Percentiles rank a stretch among this genome's conserved stretches.
Conservation (phyloP, 73 alveolate species). For the Tetrahymena malaccensis region DNA sequence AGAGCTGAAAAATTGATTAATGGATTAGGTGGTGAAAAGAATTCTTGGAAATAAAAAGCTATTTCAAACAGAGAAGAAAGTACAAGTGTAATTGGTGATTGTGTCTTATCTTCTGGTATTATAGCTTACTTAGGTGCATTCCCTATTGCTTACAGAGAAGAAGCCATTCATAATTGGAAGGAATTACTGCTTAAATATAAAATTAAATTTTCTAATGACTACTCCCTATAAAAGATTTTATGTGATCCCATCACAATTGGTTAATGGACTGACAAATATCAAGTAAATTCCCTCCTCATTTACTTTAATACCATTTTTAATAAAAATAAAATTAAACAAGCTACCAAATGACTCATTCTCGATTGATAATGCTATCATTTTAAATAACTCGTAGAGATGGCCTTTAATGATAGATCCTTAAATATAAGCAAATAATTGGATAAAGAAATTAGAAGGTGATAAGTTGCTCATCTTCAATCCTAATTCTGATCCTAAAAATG, state of each 20-base stretch:
- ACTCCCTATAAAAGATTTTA: conserved; percentile 71
- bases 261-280: conserved; percentile 84
- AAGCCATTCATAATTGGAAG: conserved; percentile 88
- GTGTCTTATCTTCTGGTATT: conserved; percentile 94
- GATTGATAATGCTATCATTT: conserved; percentile 94
- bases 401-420: conserved; percentile 99
- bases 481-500: conserved; percentile 75
- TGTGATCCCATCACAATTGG: conserved; percentile 98
- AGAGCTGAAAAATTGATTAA: conserved; percentile 96
- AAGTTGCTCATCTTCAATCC: conserved; percentile 63
- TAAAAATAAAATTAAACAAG: conserved; percentile 53
- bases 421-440: conserved; percentile 93
- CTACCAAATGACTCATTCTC: conserved; percentile 95
- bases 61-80: conserved; percentile 60
- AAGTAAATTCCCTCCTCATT: conserved; percentile 14
- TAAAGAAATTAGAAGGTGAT: conserved; percentile 71
- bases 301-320: conserved; percentile 25
- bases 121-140: conserved; percentile 99
- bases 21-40: conserved; percentile 98
- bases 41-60: conserved; percentile 83
- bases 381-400: conserved; percentile 97
- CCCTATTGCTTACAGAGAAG: conserved; percentile 89
- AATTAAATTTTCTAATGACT: conserved; percentile 48
- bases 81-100: conserved; percentile 94
- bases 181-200: conserved; percentile 43